Conservation (phyloP, 1,284 basidiomycete species). For the Marasmius tenuissimus region DNA sequence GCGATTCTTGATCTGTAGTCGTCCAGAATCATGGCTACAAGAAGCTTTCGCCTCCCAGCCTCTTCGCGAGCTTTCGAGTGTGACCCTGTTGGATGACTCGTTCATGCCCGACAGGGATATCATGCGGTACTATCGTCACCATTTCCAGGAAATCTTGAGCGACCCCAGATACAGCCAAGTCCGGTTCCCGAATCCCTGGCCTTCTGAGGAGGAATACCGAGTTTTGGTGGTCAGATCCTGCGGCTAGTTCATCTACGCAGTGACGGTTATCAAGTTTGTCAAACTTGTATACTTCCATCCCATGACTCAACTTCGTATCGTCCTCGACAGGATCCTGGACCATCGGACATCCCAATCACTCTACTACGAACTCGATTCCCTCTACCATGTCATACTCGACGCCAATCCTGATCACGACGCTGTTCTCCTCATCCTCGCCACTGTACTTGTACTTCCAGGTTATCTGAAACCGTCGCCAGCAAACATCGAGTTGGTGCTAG, state of each 20-base stretch:
- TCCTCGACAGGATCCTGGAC: constrained; percentile 5
- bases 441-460: neutral
- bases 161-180: neutral
- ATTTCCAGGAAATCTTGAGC: neutral
- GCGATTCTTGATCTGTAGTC: constrained; percentile 24
- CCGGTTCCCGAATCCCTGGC: constrained; percentile 17
- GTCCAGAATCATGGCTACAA: constrained; percentile 24
- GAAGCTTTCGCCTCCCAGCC: constrained; percentile 11
- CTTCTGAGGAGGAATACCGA: constrained; percentile 14
- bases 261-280: constrained; percentile 25
- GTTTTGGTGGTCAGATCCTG: constrained; percentile 19
- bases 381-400: neutral
- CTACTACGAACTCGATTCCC: constrained; percentile 10
- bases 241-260: constrained; percentile 26
- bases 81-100: neutral
- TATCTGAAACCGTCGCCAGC: neutral
- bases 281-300: constrained; percentile 20
- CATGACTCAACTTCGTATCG: constrained; percentile 20
- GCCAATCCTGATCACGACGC: neutral
- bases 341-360: neutral
- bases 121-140: neutral
- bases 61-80: neutral
- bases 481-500: neutral
- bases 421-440: neutral
- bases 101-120: neutral